Conservation (phyloP, 768 basidiomycete species). For the Mycena amicta region DNA sequence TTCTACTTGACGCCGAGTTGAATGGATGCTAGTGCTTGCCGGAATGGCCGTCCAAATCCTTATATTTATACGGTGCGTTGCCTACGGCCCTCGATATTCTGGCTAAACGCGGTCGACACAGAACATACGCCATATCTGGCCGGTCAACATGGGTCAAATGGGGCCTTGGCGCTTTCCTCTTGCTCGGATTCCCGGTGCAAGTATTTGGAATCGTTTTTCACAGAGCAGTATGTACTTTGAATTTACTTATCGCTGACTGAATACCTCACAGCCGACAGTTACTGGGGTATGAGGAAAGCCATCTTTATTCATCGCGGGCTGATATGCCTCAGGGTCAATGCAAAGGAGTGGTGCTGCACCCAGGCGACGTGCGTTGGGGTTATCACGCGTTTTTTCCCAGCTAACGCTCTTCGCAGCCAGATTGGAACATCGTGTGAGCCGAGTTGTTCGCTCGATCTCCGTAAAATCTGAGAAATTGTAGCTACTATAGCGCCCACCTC, state of each 20-base stretch:
- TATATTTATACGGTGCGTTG: conserved; percentile 12
- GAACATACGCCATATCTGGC: conserved; percentile 20
- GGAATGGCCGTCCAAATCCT: conserved; percentile 22
- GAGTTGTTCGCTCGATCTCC: background rate
- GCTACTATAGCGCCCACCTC: conserved; percentile 19
- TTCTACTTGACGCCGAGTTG: background rate
- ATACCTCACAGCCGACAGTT: background rate
- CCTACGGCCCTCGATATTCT: too few species aligned
- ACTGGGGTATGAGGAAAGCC: background rate
- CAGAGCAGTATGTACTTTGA: conserved; percentile 2
- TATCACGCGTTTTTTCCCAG: background rate
- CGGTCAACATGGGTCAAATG: conserved; percentile 10
- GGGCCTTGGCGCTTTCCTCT: conserved; percentile 9
- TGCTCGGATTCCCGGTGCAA: conserved; percentile 17
- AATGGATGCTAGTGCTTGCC: conserved; percentile 12
- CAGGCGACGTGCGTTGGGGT: conserved; percentile 3
- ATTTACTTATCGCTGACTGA: background rate
- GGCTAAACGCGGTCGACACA: background rate
- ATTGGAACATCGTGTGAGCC: conserved; percentile 11
- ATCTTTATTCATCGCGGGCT: background rate
- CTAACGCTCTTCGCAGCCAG: background rate
- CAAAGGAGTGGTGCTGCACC: conserved; percentile 5
- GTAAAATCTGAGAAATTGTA: background rate
- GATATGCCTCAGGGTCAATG: background rate
- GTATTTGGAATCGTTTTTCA: conserved; percentile 19